Conservation (phyloP, 2,329 filamentous ascomycete species). For the Sclerotiophoma versabilis region DNA sequence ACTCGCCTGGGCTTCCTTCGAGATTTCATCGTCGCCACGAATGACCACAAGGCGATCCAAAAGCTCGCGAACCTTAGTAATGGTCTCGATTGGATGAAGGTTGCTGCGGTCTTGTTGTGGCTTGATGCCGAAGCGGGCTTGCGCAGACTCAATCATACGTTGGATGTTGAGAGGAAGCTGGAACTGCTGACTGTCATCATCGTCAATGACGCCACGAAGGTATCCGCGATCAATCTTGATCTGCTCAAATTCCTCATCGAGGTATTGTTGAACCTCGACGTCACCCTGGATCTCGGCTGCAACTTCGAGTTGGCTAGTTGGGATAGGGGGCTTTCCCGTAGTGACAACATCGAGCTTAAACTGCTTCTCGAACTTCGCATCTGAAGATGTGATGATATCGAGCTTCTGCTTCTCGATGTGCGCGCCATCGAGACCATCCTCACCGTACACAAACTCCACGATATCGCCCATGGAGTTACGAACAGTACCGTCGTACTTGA, state of each 20-base stretch:
- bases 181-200: conserved; percentile 81
- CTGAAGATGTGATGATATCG: conserved; percentile 82
- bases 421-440: conserved; percentile 93
- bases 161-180: conserved; percentile 91
- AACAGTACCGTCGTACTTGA: conserved; percentile 96
- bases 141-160: conserved; percentile 89
- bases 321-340: conserved; percentile 68
- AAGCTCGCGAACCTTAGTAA: conserved; percentile 77
- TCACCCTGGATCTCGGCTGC: conserved; percentile 87
- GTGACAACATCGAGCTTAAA: conserved; percentile 91
- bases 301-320: conserved; percentile 78
- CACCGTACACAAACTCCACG: conserved; percentile 96
- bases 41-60: conserved; percentile 83
- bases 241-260: conserved; percentile 88
- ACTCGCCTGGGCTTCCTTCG: conserved; percentile 83
- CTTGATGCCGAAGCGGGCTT: conserved; percentile 89
- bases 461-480: conserved; percentile 96
- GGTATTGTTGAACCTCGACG: conserved; percentile 80
- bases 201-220: conserved; percentile 70
- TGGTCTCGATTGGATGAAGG: conserved; percentile 84
- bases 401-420: conserved; percentile 93
- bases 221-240: conserved; percentile 76
- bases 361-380: conserved; percentile 77
- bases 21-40: conserved; percentile 82
- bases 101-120: conserved; percentile 81